Conservation (phyloP, 768 basidiomycete species). For the Gelatoporia subvermispora region DNA sequence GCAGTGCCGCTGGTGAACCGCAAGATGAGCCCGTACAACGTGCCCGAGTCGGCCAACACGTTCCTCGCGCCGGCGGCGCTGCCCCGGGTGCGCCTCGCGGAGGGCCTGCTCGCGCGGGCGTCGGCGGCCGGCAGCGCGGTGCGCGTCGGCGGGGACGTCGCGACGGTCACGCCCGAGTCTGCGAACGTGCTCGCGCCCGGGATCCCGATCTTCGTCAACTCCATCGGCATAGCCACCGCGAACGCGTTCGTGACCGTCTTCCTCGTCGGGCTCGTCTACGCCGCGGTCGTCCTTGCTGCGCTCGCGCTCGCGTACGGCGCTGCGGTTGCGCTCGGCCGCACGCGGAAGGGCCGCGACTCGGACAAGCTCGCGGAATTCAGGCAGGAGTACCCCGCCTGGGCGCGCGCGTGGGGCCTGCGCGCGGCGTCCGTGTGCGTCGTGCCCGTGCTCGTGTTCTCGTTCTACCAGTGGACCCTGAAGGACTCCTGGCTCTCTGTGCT, state of each 20-base stretch:
- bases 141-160: conserved; percentile 37
- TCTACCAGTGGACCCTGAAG: conserved; percentile 88
- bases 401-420: conserved; percentile 59
- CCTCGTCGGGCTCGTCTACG: conserved; percentile 60
- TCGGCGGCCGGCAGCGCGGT: not conserved
- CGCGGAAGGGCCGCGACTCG: conserved; percentile 15
- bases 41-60: not conserved
- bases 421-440: conserved; percentile 60
- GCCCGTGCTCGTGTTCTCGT: conserved; percentile 71
- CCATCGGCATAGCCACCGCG: conserved; percentile 71
- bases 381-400: conserved; percentile 40
- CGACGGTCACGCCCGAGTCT: conserved; percentile 65
- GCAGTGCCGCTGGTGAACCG: conserved; percentile 78
- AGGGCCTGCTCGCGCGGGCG: too few species aligned
- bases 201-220: conserved; percentile 77
- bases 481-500: conserved; percentile 87
- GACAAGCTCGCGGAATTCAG: conserved; percentile 16
- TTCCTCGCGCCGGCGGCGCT: conserved; percentile 7
- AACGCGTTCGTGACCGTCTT: conserved; percentile 93
- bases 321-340: conserved; percentile 28
- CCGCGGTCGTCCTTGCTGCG: conserved; percentile 51
- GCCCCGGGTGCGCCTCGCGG: too few species aligned
- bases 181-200: conserved; percentile 73
- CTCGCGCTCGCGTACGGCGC: conserved; percentile 50
- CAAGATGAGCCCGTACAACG: conserved; percentile 75